phyloP scores from a whole-genome alignment of 306 rosid genomes.

The Vachellia collinsii region DNA sequence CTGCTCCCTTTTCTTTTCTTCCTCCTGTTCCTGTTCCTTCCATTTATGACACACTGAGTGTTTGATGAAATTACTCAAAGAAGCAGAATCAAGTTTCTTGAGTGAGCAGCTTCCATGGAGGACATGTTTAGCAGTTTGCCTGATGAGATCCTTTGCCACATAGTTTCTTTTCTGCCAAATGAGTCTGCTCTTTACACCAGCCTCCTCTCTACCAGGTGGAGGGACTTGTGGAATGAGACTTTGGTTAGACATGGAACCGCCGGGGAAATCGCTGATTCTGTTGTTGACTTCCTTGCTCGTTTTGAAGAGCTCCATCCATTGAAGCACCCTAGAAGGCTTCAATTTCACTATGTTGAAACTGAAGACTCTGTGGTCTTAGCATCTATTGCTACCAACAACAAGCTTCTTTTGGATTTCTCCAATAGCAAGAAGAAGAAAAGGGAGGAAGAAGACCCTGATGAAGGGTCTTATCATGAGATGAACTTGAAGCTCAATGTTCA shows the following conservation, averaged over 20 bases:
- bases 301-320: constrained; percentile 59
- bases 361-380: constrained; percentile 42
- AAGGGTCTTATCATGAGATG: constrained; percentile 42
- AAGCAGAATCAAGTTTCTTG: neutral
- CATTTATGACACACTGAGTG: neutral
- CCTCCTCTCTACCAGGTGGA: constrained; percentile 71
- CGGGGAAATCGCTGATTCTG: constrained; percentile 40
- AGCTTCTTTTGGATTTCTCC: constrained; percentile 62
- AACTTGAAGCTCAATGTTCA: constrained; percentile 43
- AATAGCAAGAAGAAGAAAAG: constrained; percentile 33
- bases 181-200: constrained; percentile 68
- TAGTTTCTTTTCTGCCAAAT: constrained; percentile 66
- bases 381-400: constrained; percentile 55
- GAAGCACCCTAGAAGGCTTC: constrained; percentile 61
- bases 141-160: constrained; percentile 52
- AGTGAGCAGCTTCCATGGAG: constrained; percentile 32
- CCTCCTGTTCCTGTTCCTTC: neutral
- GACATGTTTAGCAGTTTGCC: constrained; percentile 40
- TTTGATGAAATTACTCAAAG: neutral
- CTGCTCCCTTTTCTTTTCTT: neutral
- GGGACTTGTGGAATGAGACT: constrained; percentile 60
- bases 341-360: constrained; percentile 48
- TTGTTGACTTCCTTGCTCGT: constrained; percentile 42
- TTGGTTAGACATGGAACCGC: constrained; percentile 42
- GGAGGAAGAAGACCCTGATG: constrained; percentile 2